A percentile compares a stretch with the other conserved stretches of the same genome.
phyloP scores from a whole-genome alignment of 441 rosid species.

The Erodium chrysanthum region DNA sequence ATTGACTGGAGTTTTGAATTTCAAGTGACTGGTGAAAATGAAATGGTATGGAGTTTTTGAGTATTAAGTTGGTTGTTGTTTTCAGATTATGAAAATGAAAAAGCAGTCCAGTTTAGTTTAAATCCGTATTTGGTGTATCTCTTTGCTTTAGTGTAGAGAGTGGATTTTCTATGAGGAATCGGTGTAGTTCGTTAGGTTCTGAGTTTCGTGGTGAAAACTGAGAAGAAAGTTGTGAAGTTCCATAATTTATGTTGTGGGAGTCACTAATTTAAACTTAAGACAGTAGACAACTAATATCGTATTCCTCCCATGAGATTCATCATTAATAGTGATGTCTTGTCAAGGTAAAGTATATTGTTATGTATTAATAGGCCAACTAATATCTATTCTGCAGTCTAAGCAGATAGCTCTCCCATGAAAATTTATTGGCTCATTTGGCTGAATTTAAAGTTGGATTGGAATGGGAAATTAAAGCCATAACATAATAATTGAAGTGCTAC shows the following conservation, averaged over 20 bases:
- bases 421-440: too few species aligned
- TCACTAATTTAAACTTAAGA: neutral
- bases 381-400: neutral
- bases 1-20: neutral
- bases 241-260: neutral
- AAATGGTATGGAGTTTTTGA: neutral
- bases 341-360: neutral
- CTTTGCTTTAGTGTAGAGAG: neutral
- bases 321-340: neutral
- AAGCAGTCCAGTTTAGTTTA: neutral
- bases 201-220: neutral
- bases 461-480: too few species aligned
- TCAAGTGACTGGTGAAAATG: neutral
- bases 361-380: conserved; percentile 1
- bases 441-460: too few species aligned
- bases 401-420: too few species aligned
- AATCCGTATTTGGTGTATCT: neutral
- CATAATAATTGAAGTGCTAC: neutral
- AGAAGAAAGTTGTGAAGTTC: neutral
- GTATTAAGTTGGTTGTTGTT: neutral
- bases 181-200: too few species aligned
- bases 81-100: too few species aligned
- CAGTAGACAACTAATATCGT: neutral
- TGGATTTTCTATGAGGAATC: too few species aligned
- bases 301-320: neutral